These are phyloP conservation scores for Monilinia fructicola DNA, from an alignment of 2,329 filamentous ascomycete species.

Conservation along the genomic window DNA sequence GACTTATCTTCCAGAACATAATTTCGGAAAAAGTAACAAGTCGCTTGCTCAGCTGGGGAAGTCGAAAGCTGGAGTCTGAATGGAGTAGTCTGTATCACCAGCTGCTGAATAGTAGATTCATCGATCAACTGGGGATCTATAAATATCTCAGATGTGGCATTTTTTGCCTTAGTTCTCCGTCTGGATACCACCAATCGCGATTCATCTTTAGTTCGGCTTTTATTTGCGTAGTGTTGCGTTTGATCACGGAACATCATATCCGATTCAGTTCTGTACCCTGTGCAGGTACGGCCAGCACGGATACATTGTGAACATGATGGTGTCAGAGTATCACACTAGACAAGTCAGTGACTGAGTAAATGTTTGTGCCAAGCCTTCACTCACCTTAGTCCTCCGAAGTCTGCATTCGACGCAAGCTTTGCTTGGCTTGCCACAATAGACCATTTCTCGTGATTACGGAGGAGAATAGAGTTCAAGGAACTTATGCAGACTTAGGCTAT, in stretches of 20 bases:
- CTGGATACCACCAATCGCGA: neutral
- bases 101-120: neutral
- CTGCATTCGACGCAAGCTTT: slow-evolving; percentile 48
- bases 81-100: neutral
- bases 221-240: slow-evolving; percentile 40
- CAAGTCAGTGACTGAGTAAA: slow-evolving; percentile 14
- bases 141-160: neutral
- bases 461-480: neutral
- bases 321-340: slow-evolving; percentile 54
- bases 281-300: slow-evolving; percentile 52
- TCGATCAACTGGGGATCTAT: neutral
- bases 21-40: slow-evolving; percentile 36
- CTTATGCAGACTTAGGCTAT: neutral
- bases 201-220: slow-evolving; percentile 23
- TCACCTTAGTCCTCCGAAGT: slow-evolving; percentile 44
- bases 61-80: neutral
- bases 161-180: neutral
- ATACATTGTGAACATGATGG: slow-evolving; percentile 56
- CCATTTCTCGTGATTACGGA: slow-evolving; percentile 29
- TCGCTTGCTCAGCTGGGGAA: slow-evolving; percentile 34
- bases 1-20: slow-evolving; percentile 31
- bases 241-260: slow-evolving; percentile 60
- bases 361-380: neutral
- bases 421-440: slow-evolving; percentile 40
- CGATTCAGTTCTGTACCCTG: slow-evolving; percentile 55